A percentile compares a stretch with the other conserved stretches of the same genome.
These are phyloP conservation scores for Sporothrix brasiliensis DNA, from an alignment of 2,329 filamentous ascomycete species.

Conservation along the genomic window DNA sequence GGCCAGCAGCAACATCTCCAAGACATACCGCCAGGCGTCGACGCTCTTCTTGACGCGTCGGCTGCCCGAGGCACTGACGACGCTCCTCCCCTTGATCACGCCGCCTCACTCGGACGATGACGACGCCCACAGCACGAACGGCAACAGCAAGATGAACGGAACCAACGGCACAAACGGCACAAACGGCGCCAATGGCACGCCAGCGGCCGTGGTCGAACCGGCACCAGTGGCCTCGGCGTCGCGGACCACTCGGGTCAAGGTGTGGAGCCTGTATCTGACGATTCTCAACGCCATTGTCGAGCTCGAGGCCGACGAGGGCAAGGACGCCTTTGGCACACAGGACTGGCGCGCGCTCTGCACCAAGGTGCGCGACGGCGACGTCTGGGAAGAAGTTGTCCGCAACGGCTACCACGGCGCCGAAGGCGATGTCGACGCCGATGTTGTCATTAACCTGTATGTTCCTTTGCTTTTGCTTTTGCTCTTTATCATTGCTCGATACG, in stretches of 20 bases:
- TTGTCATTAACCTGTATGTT: constrained; percentile 82
- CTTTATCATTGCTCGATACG: background rate
- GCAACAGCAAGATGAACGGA: constrained; percentile 6
- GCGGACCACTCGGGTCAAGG: constrained; percentile 82
- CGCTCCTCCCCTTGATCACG: constrained; percentile 79
- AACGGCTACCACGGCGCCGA: constrained; percentile 87
- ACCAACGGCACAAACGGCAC: background rate
- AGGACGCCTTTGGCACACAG: constrained; percentile 79
- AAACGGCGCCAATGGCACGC: constrained; percentile 40
- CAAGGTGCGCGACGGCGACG: constrained; percentile 82
- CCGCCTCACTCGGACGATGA: constrained; percentile 54
- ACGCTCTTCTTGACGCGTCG: constrained; percentile 94
- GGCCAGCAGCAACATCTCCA: constrained; percentile 66
- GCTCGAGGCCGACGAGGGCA: constrained; percentile 86
- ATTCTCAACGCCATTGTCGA: constrained; percentile 90
- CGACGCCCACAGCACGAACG: constrained; percentile 15
- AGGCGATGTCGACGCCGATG: constrained; percentile 89
- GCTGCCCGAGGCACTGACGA: constrained; percentile 83
- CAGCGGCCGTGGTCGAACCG: constrained; percentile 52
- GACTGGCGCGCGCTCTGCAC: constrained; percentile 81
- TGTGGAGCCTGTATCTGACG: constrained; percentile 96
- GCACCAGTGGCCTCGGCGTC: constrained; percentile 80
- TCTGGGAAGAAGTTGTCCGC: constrained; percentile 93
- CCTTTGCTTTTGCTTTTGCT: background rate
- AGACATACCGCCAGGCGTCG: constrained; percentile 90